Base-by-base conservation (phyloP, 2,329 filamentous ascomycete species). In the Neonectria neomacrospora region DNA sequence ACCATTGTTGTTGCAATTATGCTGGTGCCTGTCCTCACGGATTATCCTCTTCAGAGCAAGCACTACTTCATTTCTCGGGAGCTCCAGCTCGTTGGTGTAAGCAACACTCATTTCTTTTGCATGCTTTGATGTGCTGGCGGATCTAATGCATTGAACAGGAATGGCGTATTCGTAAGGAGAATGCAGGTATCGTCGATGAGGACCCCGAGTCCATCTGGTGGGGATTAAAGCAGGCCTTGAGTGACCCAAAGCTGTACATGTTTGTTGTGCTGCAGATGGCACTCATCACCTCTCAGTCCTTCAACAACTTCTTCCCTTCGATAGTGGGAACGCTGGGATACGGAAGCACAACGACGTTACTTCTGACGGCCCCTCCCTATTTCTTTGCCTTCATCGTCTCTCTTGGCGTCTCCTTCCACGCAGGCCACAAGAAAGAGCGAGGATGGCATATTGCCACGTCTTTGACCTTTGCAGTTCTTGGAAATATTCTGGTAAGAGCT, bases 211-310 rank as follows among this genome's bases (percentile, higher is more conserved):
- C 54, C 20, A 58, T 63, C 32, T 63, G 48, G 54, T 58, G 60
- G 60, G 79, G 61, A 78, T 83, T 59, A 0, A 84, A 83, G 58
- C 79, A 81, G 0, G 79, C 83, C 2, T 78, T 81, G 1, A 83
- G 82, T 63, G 73, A 79, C 28, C 47, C 57, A 1, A 66, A 66
- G 41, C 67, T 64, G 23, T 67, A 82, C 61, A 83, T 85, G 69
- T 77, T 84, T 10, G 81, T 82, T 0, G 73, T 82, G 54, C 45
- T 62, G 41, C 59, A 62, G 16, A 62, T 62, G 59, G 59, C 59
- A 1, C 59, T 62, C 54, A 62, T 62, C 20, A 62, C 59, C 18
- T 54, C 59, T 10, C 59, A 62, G 18, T 62, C 84, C 18, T 80
- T 82, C 52, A 83, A 81, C 0, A 84, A 83, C 60, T 83, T 68